Percentiles rank a stretch among this genome's conserved stretches.
Conservation (phyloP, 2,329 filamentous ascomycete species). For the Neospermospora avenae region DNA sequence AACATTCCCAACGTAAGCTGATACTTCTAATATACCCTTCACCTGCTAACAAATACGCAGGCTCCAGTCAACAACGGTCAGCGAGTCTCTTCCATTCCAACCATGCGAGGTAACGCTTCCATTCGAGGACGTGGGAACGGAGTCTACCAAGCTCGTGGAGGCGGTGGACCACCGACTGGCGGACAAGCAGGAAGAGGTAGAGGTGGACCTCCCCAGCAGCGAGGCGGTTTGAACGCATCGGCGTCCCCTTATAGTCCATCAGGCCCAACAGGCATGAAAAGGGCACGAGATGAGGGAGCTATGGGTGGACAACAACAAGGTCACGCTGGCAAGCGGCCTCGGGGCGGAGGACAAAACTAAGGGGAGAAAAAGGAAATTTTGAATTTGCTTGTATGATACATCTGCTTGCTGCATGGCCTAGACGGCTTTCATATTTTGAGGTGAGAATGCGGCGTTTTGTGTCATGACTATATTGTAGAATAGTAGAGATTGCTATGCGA, state of each 20-base stretch:
- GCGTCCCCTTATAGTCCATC: slow-evolving; percentile 31
- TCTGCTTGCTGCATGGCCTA: slow-evolving; percentile 27
- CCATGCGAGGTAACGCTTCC: slow-evolving; percentile 28
- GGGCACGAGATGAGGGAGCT: slow-evolving; percentile 33
- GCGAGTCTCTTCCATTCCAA: slow-evolving; percentile 31
- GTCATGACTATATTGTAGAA: slow-evolving; percentile 10
- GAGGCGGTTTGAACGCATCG: slow-evolving; percentile 35
- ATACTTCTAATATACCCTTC: neutral
- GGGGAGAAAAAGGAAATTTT: slow-evolving; percentile 10
- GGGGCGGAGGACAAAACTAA: slow-evolving; percentile 37
- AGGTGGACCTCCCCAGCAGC: slow-evolving; percentile 23
- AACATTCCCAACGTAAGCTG: slow-evolving; percentile 32
- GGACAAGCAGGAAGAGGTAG: slow-evolving; percentile 28
- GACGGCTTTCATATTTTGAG: slow-evolving; percentile 28
- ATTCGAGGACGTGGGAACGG: slow-evolving; percentile 29
- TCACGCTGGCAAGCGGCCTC: slow-evolving; percentile 44
- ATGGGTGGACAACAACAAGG: slow-evolving; percentile 30
- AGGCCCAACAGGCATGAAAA: slow-evolving; percentile 30
- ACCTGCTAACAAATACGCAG: slow-evolving; percentile 20
- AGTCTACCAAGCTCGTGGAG: slow-evolving; percentile 24
- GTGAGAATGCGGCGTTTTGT: slow-evolving; percentile 11
- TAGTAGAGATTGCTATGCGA: slow-evolving; percentile 9
- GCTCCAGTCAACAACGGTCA: slow-evolving; percentile 22
- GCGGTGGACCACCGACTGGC: slow-evolving; percentile 25
- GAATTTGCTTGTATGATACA: slow-evolving; percentile 31